Percentiles rank a stretch among this genome's conserved stretches.
Evolutionary conservation across 495 filamentous ascomycete species (phyloP).

Genomic region (Peziza echinospora): DNA sequence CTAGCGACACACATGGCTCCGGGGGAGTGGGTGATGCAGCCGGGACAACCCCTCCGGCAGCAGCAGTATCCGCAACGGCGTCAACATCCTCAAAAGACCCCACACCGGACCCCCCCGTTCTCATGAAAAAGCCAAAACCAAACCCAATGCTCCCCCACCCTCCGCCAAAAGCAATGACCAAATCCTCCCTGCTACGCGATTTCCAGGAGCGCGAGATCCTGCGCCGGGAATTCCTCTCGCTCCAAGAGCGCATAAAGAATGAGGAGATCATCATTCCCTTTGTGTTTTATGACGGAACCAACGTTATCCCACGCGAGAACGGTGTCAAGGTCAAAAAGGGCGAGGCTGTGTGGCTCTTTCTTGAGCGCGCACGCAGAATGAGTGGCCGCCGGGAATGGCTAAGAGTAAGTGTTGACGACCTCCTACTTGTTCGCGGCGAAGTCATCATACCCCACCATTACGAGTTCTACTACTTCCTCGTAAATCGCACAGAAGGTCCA

Average conservation of each 20-base stretch:
- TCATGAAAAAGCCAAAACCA: constrained; percentile 22
- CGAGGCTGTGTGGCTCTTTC: constrained; percentile 70
- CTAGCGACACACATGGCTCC: no score
- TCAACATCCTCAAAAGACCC: constrained; percentile 23
- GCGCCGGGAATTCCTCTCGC: constrained; percentile 59
- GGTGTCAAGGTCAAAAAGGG: constrained; percentile 74
- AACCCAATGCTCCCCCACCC: constrained; percentile 28
- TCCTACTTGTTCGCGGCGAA: constrained; percentile 81
- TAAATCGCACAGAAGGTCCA: constrained; percentile 60
- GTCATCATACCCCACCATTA: constrained; percentile 94
- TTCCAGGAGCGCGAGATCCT: constrained; percentile 61
- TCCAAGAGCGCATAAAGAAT: constrained; percentile 73
- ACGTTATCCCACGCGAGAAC: constrained; percentile 51
- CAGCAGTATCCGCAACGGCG: constrained; percentile 12
- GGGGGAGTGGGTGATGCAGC: no score
- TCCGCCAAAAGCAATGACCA: constrained; percentile 65
- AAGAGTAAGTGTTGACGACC: constrained; percentile 79
- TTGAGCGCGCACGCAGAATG: constrained; percentile 38
- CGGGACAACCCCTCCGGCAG: constrained; percentile 4
- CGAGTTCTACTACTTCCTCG: constrained; percentile 89
- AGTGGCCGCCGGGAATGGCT: constrained; percentile 55
- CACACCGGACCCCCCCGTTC: constrained; percentile 20
- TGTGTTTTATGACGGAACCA: constrained; percentile 95
- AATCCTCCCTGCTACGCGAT: constrained; percentile 60
- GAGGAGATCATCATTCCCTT: constrained; percentile 86